Percentiles rank a stretch among this genome's conserved stretches.
phyloP scores from a whole-genome alignment of 2,329 filamentous ascomycete genomes.

The Penicillium aurantiogriseum region DNA sequence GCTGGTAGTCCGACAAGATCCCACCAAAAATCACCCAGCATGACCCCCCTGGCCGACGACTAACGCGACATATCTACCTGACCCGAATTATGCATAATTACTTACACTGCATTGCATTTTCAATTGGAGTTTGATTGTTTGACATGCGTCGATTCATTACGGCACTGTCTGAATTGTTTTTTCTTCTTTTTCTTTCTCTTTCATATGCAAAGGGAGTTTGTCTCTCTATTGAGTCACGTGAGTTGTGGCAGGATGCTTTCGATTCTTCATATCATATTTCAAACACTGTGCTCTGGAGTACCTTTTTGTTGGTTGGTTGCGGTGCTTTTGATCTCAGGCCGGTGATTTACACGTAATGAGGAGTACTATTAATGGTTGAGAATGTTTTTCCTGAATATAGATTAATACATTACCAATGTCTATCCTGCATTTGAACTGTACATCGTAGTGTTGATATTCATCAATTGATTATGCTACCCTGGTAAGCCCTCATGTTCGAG shows the following conservation, averaged over 20 bases:
- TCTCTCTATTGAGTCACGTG: conserved; percentile 5
- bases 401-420: conserved; percentile 20
- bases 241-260: conserved; percentile 10
- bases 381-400: conserved; percentile 21
- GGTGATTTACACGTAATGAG: conserved; percentile 22
- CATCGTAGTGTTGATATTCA: background rate
- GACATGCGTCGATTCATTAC: background rate
- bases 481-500: background rate
- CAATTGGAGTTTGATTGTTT: conserved; percentile 24
- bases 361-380: conserved; percentile 20
- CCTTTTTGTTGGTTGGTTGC: conserved; percentile 17
- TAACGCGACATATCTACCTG: conserved; percentile 20
- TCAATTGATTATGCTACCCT: background rate
- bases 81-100: conserved; percentile 16
- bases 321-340: conserved; percentile 19
- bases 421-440: background rate
- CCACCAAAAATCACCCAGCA: conserved; percentile 36
- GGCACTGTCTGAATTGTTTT: background rate
- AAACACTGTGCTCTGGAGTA: conserved; percentile 27
- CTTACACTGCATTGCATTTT: conserved; percentile 23
- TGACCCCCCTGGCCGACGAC: conserved; percentile 38
- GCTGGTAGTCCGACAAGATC: conserved; percentile 50
- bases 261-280: conserved; percentile 27
- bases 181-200: background rate
- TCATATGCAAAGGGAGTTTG: background rate